These are phyloP conservation scores for Mariannaea sp. DNA, from an alignment of 2,329 filamentous ascomycete genomes.

Conservation along the genomic window DNA sequence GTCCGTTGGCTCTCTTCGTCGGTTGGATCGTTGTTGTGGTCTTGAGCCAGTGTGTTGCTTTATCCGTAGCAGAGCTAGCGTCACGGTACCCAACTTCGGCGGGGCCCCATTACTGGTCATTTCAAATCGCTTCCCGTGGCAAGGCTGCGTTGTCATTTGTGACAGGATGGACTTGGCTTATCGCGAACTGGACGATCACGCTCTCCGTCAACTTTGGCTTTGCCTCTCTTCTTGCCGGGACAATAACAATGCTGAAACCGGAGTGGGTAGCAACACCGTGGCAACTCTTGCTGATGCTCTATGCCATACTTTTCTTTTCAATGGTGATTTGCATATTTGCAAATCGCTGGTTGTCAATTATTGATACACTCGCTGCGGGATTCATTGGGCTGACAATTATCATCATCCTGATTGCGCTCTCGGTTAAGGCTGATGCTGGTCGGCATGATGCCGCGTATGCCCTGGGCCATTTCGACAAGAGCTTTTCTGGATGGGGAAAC, in stretches of 20 bases:
- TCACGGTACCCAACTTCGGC: constrained; percentile 65
- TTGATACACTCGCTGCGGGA: constrained; percentile 70
- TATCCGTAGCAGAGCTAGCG: constrained; percentile 73
- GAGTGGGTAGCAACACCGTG: constrained; percentile 63
- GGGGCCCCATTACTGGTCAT: constrained; percentile 76
- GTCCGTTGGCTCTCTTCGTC: too few relatives aligned
- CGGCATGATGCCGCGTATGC: constrained; percentile 69
- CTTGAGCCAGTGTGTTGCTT: constrained; percentile 73
- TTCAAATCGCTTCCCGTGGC: constrained; percentile 62
- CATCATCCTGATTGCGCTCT: constrained; percentile 69
- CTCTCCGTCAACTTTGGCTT: constrained; percentile 72
- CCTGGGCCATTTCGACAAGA: constrained; percentile 70
- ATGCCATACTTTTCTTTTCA: constrained; percentile 68
- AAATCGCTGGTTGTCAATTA: constrained; percentile 59
- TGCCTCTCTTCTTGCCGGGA: constrained; percentile 68
- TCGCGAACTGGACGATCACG: constrained; percentile 72
- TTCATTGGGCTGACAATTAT: constrained; percentile 74
- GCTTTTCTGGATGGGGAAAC: constrained; percentile 69
- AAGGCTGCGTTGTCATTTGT: constrained; percentile 71
- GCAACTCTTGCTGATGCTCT: constrained; percentile 77
- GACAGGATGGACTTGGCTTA: constrained; percentile 74
- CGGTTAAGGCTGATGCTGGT: constrained; percentile 66
- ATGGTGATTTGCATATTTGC: constrained; percentile 71
- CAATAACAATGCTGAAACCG: constrained; percentile 68
- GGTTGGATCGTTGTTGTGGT: constrained; percentile 61